phyloP scores from a whole-genome alignment of 2,329 filamentous ascomycete species.

The Leptographium wingfieldii region DNA sequence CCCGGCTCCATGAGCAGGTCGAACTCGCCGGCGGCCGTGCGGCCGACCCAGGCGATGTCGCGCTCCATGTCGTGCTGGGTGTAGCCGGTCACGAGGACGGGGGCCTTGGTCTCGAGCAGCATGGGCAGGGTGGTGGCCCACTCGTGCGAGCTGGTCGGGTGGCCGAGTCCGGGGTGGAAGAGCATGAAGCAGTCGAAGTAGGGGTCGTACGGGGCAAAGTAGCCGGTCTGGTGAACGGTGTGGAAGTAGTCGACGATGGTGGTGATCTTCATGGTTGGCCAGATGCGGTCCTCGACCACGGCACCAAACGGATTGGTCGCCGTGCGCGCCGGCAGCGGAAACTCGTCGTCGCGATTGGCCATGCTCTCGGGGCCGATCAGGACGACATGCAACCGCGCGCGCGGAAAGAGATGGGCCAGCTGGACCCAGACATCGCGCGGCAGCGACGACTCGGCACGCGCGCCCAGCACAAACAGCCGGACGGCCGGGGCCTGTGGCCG shows the following conservation, averaged over 20 bases:
- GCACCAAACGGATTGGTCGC: slow-evolving; percentile 82
- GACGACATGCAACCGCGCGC: slow-evolving; percentile 76
- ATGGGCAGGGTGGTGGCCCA: slow-evolving; percentile 86
- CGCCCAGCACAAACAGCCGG: slow-evolving; percentile 84
- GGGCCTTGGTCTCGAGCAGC: slow-evolving; percentile 88
- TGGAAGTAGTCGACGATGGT: slow-evolving; percentile 98
- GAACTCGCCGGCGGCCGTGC: slow-evolving; percentile 79
- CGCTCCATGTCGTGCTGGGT: slow-evolving; percentile 90
- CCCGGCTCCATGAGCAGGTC: slow-evolving; percentile 84
- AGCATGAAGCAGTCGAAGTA: slow-evolving; percentile 98
- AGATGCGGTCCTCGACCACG: slow-evolving; percentile 84
- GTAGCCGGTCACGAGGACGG: slow-evolving; percentile 89
- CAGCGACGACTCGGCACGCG: slow-evolving; percentile 92
- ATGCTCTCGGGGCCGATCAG: slow-evolving; percentile 96
- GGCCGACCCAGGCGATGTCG: slow-evolving; percentile 79
- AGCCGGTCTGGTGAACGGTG: slow-evolving; percentile 78
- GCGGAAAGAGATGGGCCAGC: slow-evolving; percentile 87
- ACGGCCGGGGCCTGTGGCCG: slow-evolving; percentile 77
- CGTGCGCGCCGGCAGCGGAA: slow-evolving; percentile 77
- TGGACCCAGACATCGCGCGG: slow-evolving; percentile 92
- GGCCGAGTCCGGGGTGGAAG: slow-evolving; percentile 92
- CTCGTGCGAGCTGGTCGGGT: slow-evolving; percentile 85
- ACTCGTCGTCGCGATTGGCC: slow-evolving; percentile 85
- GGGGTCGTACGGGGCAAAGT: slow-evolving; percentile 90
- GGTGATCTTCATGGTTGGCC: slow-evolving; percentile 85